Percentiles rank a stretch among this genome's conserved stretches.
Evolutionary conservation across 2,329 filamentous ascomycete species (phyloP).

Genomic region (Cladosporium phlei): DNA sequence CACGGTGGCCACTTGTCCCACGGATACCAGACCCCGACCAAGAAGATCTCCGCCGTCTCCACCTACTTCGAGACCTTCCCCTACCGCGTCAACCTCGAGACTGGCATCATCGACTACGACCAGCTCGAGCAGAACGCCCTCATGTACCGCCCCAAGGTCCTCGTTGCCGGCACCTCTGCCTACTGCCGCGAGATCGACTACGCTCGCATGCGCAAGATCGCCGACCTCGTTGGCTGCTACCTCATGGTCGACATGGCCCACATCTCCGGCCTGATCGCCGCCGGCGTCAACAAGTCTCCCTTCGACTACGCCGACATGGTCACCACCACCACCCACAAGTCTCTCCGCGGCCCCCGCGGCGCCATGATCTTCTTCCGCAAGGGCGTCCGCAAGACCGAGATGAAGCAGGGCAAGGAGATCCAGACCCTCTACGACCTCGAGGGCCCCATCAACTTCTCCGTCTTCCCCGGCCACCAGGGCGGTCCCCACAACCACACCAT

Average conservation of each 20-base stretch:
- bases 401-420: constrained; percentile 80
- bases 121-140: constrained; percentile 82
- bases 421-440: constrained; percentile 82
- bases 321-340: constrained; percentile 99
- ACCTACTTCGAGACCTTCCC: constrained; percentile 99
- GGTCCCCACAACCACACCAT: constrained; percentile 99
- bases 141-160: constrained; percentile 91
- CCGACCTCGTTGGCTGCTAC: constrained; percentile 89
- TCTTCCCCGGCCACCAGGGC: constrained; percentile 98
- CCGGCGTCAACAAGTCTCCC: constrained; percentile 86
- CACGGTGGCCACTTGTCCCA: constrained; percentile 95
- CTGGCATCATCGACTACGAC: constrained; percentile 96
- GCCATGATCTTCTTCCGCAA: constrained; percentile 99
- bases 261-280: constrained; percentile 92
- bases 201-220: constrained; percentile 89
- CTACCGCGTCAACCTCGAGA: constrained; percentile 83
- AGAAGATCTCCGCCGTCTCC: constrained; percentile 84
- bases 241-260: constrained; percentile 97
- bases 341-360: constrained; percentile 89
- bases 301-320: constrained; percentile 93
- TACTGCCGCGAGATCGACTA: constrained; percentile 99
- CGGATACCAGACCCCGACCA: constrained; percentile 88
- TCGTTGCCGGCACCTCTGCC: constrained; percentile 93
- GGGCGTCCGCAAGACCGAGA: constrained; percentile 82
- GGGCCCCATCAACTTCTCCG: constrained; percentile 94